Evolutionary conservation across 1,284 basidiomycete genomes (phyloP), one percentile per base, ranked within the genome.

Genomic region (Xerocomus amazonicus): DNA sequence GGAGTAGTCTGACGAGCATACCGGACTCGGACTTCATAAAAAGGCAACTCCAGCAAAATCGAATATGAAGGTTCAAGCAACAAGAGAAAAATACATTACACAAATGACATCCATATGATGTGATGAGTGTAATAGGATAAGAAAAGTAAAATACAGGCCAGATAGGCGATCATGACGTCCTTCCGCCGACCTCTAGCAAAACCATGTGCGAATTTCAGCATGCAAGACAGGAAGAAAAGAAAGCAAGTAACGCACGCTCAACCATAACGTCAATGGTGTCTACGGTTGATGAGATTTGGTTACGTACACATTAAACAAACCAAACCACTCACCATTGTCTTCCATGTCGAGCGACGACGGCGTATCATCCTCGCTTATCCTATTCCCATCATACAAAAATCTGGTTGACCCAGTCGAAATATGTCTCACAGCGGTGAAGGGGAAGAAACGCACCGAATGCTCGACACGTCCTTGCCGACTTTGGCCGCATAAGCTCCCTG

Each of bases 231-330:
- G 27, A 33, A 45, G 6, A 14, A 9, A 27, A 33, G 42, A 45
- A 28, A 31, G 14, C 6, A 34, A 32, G 34, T 35, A 28, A 84
- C 89, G 60, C 74, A 93, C 91, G 90, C 74, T 94, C 90, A 55
- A 93, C 87, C 83, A 93, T 89, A 54, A 93, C 91, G 78, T 93
- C 91, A 69, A 93, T 90, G 9, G 89, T 84, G 63, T 93, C 87
- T 87, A 29, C n/a, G n/a, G 17, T 9, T 7, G 4, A 6, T 2
- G 16, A 47, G 48, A 47, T 62, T 19, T 52, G 26, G 33, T 27
- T 2, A 9, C n/a, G 17, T 4, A 19, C 35, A 35, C 43, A 28
- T 28, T 34, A 39, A 43, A 43, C 27, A 50, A 13, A 23, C 27
- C 8, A 31, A 47, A 40, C 27, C 39, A 26, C 79, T 45, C 56